A percentile compares a stretch with the other conserved stretches of the same genome.
phyloP scores from a whole-genome alignment of 169 alveolate genomes.

The Plasmodium malariae region DNA sequence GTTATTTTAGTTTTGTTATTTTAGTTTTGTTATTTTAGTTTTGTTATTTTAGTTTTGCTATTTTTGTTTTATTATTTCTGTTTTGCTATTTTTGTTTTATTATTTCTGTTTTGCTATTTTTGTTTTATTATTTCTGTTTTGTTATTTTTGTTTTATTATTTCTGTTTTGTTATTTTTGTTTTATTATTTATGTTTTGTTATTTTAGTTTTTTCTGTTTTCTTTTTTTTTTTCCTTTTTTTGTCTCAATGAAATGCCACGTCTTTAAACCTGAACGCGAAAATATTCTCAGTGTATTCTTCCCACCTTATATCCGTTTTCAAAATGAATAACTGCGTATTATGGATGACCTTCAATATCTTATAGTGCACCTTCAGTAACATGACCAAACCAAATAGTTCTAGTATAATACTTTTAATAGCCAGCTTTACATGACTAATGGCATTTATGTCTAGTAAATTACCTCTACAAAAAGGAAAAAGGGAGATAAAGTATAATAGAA shows the following conservation, averaged over 20 bases:
- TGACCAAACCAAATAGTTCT: conserved; percentile 40
- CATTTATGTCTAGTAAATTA: conserved; percentile 40
- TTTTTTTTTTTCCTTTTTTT: background rate
- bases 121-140: too few relatives aligned
- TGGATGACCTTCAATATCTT: conserved; percentile 22
- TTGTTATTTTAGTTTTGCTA: too few relatives aligned
- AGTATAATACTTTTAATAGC: conserved; percentile 40
- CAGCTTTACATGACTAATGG: conserved; percentile 27
- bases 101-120: too few relatives aligned
- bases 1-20: too few relatives aligned
- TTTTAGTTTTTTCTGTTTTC: background rate
- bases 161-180: too few relatives aligned
- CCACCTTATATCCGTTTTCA: conserved; percentile 41
- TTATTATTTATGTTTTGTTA: too few relatives aligned
- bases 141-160: too few relatives aligned
- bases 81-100: too few relatives aligned
- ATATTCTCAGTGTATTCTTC: background rate
- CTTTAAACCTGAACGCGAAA: background rate
- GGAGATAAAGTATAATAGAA: background rate
- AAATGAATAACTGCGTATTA: conserved; percentile 11
- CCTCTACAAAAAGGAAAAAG: conserved; percentile 8
- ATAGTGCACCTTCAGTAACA: conserved; percentile 43
- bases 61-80: too few relatives aligned
- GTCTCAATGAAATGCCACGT: background rate
- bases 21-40: too few relatives aligned